A percentile compares a stretch with the other conserved stretches of the same genome.
phyloP scores from a whole-genome alignment of 78 protist species.

The Dictyostelium intermedium region DNA sequence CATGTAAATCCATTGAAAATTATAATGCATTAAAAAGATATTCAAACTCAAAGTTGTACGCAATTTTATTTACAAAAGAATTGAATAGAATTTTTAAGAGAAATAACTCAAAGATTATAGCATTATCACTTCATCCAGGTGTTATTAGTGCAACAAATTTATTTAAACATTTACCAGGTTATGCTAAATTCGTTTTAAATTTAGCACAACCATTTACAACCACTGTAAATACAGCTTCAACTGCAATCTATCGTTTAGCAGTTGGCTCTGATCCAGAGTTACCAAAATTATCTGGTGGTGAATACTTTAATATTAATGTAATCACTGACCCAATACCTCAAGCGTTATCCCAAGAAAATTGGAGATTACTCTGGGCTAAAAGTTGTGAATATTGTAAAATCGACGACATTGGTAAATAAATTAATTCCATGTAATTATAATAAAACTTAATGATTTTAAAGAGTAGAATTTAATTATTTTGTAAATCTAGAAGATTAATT shows the following conservation, averaged over 20 bases:
- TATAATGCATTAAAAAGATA: not conserved
- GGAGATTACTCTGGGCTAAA: not conserved
- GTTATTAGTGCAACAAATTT: conserved; percentile 18
- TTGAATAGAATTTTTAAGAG: conserved; percentile 12
- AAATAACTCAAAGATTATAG: conserved; percentile 24
- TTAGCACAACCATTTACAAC: not conserved
- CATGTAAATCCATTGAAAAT: not conserved
- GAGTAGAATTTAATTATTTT: too few species aligned
- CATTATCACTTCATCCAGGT: conserved; percentile 59
- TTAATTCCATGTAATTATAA: too few species aligned
- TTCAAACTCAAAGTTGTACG: conserved; percentile 6
- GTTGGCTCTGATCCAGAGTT: conserved; percentile 27
- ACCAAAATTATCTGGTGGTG: conserved; percentile 15
- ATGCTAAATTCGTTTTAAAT: not conserved
- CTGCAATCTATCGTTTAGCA: conserved; percentile 10
- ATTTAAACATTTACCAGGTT: not conserved
- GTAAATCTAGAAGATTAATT: too few species aligned
- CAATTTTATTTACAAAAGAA: conserved; percentile 24
- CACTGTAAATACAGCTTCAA: not conserved
- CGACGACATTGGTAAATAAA: not conserved
- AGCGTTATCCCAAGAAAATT: not conserved
- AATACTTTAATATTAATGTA: conserved; percentile 8
- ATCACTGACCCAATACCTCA: not conserved
- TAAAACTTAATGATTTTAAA: too few species aligned
- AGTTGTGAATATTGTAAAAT: not conserved